These are phyloP conservation scores for Fagopyrum tataricum DNA, from an alignment of 148 eudicot genomes.

Conservation along the genomic window DNA sequence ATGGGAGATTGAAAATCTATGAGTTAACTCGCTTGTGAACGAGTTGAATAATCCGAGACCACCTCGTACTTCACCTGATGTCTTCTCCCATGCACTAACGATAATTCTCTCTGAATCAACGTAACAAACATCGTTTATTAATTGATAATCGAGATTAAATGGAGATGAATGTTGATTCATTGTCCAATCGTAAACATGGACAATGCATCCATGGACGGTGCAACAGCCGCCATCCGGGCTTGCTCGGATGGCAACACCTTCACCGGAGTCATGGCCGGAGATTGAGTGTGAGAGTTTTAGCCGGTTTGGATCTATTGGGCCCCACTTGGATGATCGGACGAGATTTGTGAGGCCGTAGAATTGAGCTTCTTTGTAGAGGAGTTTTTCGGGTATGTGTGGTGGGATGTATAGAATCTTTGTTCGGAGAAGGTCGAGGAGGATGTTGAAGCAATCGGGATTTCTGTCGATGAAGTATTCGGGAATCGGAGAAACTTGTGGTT, in stretches of 20 bases:
- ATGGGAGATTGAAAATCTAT: conserved; percentile 58
- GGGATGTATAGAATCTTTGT: conserved; percentile 66
- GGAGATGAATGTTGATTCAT: conserved; percentile 53
- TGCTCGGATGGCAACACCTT: conserved; percentile 78
- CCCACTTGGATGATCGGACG: conserved; percentile 68
- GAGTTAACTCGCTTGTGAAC: conserved; percentile 37
- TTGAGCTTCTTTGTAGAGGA: conserved; percentile 65
- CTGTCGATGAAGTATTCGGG: conserved; percentile 61
- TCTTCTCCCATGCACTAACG: conserved; percentile 62
- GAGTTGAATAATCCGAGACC: conserved; percentile 68
- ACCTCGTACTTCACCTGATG: conserved; percentile 53
- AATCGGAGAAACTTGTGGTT: not conserved
- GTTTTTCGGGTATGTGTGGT: conserved; percentile 41
- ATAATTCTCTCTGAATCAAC: conserved; percentile 42
- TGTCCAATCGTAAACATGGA: conserved; percentile 87
- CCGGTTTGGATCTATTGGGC: conserved; percentile 68
- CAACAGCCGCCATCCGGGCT: conserved; percentile 83
- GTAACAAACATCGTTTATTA: conserved; percentile 74
- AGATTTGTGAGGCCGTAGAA: conserved; percentile 73
- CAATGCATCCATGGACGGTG: conserved; percentile 82
- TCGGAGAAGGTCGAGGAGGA: conserved; percentile 74
- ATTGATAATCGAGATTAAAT: conserved; percentile 66
- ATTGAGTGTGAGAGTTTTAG: conserved; percentile 35
- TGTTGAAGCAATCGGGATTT: conserved; percentile 66
- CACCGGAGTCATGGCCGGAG: conserved; percentile 65